Evolutionary conservation across 805 yeast species (phyloP).

Genomic region (Isabelozyma rhagii): DNA sequence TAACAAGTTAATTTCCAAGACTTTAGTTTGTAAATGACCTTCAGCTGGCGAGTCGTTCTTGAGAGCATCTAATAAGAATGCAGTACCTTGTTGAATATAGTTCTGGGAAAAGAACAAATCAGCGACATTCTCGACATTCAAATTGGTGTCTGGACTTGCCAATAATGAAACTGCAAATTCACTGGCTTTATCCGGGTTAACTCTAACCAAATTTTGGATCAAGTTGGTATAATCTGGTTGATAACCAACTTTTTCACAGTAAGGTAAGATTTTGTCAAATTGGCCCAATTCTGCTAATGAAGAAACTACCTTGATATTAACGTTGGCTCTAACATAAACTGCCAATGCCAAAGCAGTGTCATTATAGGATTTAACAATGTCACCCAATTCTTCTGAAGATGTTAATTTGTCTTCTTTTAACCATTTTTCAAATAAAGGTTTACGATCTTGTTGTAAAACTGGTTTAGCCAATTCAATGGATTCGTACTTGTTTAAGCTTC

Average conservation of each 20-base stretch:
- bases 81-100: slow-evolving; percentile 95
- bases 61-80: slow-evolving; percentile 90
- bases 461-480: slow-evolving; percentile 94
- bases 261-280: slow-evolving; percentile 92
- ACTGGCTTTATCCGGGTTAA: slow-evolving; percentile 96
- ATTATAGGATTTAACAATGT: slow-evolving; percentile 77
- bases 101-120: slow-evolving; percentile 95
- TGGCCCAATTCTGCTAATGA: slow-evolving; percentile 94
- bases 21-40: slow-evolving; percentile 92
- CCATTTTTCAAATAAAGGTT: slow-evolving; percentile 93
- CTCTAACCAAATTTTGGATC: slow-evolving; percentile 85
- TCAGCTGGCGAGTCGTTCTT: slow-evolving; percentile 92
- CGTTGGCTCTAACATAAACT: slow-evolving; percentile 79
- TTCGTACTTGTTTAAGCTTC: slow-evolving; percentile 88
- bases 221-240: slow-evolving; percentile 87
- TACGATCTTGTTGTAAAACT: slow-evolving; percentile 91
- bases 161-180: slow-evolving; percentile 91
- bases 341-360: slow-evolving; percentile 86
- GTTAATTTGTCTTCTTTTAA: slow-evolving; percentile 91
- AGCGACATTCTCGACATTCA: slow-evolving; percentile 83
- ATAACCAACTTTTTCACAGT: slow-evolving; percentile 84
- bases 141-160: slow-evolving; percentile 51
- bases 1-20: slow-evolving; percentile 85
- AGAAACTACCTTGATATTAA: slow-evolving; percentile 85
- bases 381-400: slow-evolving; percentile 96